Evolutionary conservation across 108 stramenopile genomes (phyloP).

Genomic region (Fragilaria radians): DNA sequence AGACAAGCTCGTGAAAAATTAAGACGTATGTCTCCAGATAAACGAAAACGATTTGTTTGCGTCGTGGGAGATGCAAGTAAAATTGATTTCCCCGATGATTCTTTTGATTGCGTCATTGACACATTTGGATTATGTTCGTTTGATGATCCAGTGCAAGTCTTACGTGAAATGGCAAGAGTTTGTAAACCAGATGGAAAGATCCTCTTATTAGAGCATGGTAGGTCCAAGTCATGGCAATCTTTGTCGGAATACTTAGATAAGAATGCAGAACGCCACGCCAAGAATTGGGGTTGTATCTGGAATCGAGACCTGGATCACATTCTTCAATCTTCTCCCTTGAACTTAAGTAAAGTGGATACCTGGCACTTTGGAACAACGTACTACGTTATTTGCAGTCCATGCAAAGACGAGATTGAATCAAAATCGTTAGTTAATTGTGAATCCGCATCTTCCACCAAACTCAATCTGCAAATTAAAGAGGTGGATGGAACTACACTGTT

Average conservation of each 20-base stretch:
- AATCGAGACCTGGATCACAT: constrained; percentile 80
- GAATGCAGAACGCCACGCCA: constrained; percentile 72
- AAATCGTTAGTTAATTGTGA: not conserved
- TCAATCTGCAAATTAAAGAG: too few relatives aligned
- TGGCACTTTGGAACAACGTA: constrained; percentile 94
- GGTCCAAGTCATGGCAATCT: constrained; percentile 49
- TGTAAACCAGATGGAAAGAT: constrained; percentile 79
- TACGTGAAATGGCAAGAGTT: constrained; percentile 79
- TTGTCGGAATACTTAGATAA: constrained; percentile 61
- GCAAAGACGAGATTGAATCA: not conserved
- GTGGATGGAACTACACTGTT: constrained; percentile 17
- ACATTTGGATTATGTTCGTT: constrained; percentile 91
- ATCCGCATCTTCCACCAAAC: not conserved
- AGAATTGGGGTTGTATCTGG: constrained; percentile 91
- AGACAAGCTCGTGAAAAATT: constrained; percentile 54
- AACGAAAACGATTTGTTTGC: constrained; percentile 36
- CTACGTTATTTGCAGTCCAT: constrained; percentile 63
- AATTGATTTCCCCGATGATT: constrained; percentile 42
- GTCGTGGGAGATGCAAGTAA: constrained; percentile 49
- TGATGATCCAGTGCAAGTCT: constrained; percentile 76
- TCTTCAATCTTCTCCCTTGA: constrained; percentile 43
- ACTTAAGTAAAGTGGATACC: constrained; percentile 37
- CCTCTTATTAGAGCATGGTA: constrained; percentile 73
- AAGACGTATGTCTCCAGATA: constrained; percentile 12
- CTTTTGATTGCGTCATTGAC: constrained; percentile 90